These are phyloP conservation scores for Acacia melanoxylon DNA, from an alignment of 306 rosid species.

Conservation along the genomic window DNA sequence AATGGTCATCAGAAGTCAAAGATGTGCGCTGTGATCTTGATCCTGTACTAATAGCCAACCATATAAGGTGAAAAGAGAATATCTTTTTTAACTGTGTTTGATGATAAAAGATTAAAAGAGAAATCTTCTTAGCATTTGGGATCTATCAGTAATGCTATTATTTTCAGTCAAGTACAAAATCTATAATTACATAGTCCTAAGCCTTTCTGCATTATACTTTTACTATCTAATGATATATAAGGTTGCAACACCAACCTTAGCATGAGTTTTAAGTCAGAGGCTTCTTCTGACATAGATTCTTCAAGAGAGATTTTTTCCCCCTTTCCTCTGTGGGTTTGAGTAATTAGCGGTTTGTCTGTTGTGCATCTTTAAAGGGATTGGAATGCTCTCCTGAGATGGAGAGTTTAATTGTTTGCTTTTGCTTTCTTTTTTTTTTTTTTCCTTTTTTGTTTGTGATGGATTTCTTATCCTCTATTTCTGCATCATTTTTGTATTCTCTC, in stretches of 20 bases:
- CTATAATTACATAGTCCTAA: background rate
- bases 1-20: slow-evolving; percentile 93
- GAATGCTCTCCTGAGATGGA: background rate
- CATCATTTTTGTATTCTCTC: background rate
- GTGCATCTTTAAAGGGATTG: background rate
- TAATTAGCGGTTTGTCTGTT: background rate
- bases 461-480: background rate
- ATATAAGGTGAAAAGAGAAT: slow-evolving; percentile 58
- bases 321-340: background rate
- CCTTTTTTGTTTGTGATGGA: background rate
- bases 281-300: background rate
- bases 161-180: slow-evolving; percentile 9
- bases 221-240: background rate
- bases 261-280: background rate
- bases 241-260: slow-evolving; percentile 5
- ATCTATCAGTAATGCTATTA: slow-evolving; percentile 3
- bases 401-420: background rate
- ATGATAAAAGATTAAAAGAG: background rate
- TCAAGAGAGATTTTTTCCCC: background rate
- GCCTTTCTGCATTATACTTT: background rate
- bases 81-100: slow-evolving; percentile 15
- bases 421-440: no score
- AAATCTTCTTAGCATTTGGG: slow-evolving; percentile 16
- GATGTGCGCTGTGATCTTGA: slow-evolving; percentile 96
- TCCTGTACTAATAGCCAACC: slow-evolving; percentile 85